Evolutionary conservation across 129 eudicot genomes (phyloP), one percentile per base, ranked within the genome.

Genomic region (Gnaphalium uliginosum): DNA sequence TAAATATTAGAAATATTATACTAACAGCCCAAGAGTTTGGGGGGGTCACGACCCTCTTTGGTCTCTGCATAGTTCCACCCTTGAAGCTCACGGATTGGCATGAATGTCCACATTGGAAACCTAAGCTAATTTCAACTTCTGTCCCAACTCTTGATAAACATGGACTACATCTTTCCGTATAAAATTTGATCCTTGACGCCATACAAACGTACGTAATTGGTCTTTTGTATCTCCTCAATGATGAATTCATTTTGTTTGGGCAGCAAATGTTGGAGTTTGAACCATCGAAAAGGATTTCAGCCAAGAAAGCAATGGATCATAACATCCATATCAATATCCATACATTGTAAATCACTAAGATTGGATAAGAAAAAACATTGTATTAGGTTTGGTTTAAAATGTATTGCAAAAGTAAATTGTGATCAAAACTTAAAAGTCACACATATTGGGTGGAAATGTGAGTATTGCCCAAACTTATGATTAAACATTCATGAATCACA

Each of bases 81-180:
- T n/a, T n/a, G n/a, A 33, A n/a, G n/a, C n/a, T n/a, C n/a, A n/a
- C 75, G 78, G 86, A 90, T 82, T 93, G 98, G 98, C 98, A 93
- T 67, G 96, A 88, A 71, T 93, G 85, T 82, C 98, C 96, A 2
- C 96, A 88, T 30, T 93, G 98, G 98, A 90, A 62, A 39, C 92
- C 98, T 6, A 83, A 80, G 80, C 73, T 66, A 7, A 54, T 93
- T 33, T 86, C 89, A 11, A 73, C 90, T 21, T 83, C 89, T 39
- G 90, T 93, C n/a, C 86, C 90, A 53, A 80, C 78, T 81, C 77
- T 93, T 48, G 96, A 85, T 64, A 69, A 84, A 61, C 73, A 78
- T 63, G 97, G 98, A 6, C 87, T 88, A 66, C 96, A 90, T 56
- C 62, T 93, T 68, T 59, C 81, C 26, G 96, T 89, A 85, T 69